These are phyloP conservation scores for Syzygium grande DNA, from an alignment of 345 rosid genomes.

Conservation along the genomic window DNA sequence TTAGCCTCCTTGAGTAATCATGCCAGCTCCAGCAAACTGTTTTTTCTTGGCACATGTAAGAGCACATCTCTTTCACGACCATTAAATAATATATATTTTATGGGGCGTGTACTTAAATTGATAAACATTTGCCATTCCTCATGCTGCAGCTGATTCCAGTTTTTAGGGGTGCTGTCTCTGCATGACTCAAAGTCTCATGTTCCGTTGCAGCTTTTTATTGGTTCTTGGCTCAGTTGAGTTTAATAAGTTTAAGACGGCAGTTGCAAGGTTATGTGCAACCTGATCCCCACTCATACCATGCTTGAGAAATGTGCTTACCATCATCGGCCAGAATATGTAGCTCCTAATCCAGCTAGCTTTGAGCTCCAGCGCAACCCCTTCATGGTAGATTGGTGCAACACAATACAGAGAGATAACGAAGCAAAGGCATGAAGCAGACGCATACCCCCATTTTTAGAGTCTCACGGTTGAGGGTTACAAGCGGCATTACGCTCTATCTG, in stretches of 20 bases:
- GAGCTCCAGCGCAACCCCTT: background rate
- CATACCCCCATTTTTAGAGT: background rate
- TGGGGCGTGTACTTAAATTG: background rate
- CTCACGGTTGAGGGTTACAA: background rate
- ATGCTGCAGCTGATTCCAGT: background rate
- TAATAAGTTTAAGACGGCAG: background rate
- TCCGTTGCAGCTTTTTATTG: background rate
- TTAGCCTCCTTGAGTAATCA: background rate
- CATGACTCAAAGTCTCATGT: background rate
- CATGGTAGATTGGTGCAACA: background rate
- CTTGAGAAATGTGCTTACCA: background rate
- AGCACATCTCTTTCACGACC: background rate
- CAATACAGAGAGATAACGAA: background rate
- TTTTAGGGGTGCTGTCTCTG: background rate
- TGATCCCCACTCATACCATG: background rate
- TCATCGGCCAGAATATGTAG: background rate
- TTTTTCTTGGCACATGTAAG: background rate
- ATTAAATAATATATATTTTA: background rate
- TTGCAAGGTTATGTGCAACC: background rate
- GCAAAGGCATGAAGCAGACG: background rate
- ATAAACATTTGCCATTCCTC: background rate
- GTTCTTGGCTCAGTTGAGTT: background rate
- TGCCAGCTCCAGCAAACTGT: background rate
- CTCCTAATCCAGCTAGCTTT: background rate
- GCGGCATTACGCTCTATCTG: background rate